Base-by-base conservation (phyloP, 768 basidiomycete species). In the Calocybe indica region DNA sequence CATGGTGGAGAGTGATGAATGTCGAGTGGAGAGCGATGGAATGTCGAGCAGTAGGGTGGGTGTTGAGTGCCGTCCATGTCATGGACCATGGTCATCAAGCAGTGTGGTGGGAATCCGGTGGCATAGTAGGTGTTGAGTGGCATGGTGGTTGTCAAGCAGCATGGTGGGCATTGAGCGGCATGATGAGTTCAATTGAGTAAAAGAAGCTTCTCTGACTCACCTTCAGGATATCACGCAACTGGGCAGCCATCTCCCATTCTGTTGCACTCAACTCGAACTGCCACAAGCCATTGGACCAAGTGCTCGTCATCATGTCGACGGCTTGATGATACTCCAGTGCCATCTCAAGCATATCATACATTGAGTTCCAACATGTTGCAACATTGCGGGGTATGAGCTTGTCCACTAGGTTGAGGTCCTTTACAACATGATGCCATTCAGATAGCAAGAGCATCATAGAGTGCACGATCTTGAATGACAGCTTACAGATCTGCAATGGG, bases 341-440 rank as follows among this genome's bases (percentile, higher is more conserved):
- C 13, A 46, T 32, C 45, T 52, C 51, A 33, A 43, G 45, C 13
- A 42, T 15, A 22, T 29, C 46, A 37, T 53, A 69, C 0, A 62
- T 68, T 5, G 62, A 69, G 38, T 71, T 69, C 71, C 69, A 73
- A 0, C 60, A 49, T 0, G 69, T 72, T 2, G 46, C 13, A 1
- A 74, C 64, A 49, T 76, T 65, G 2, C 63, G 57, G 1, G 70
- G 70, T 52, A 73, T 66, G 9, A 62, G 55, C 1, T 54, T 46
- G 0, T 12, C 8, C 0, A 37, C 7, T 2, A 66, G 41, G 0
- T 54, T 35, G 5, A 51, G 40, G 1, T 55, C 48, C n/a, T n/a
- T n/a, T n/a, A n/a, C n/a, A 5, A 39, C 47, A 0, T 9, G 11
- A n/a, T 49, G 51, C 62, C 62, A 63, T 40, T 40, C 4, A 0